These are phyloP conservation scores for Cyberlindnera veronae DNA, from an alignment of 805 yeast species.

Conservation along the genomic window DNA sequence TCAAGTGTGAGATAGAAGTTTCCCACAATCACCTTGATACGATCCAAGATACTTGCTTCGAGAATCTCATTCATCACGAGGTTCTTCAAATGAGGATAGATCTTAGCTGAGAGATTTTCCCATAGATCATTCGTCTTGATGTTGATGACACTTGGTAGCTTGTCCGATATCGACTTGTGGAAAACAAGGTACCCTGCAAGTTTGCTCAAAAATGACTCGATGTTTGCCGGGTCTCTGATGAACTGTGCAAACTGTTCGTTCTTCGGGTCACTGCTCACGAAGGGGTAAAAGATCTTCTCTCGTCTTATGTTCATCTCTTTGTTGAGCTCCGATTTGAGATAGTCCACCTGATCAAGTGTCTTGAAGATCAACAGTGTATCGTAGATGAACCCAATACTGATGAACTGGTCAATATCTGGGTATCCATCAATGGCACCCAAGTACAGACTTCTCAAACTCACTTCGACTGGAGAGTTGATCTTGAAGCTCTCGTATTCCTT, in stretches of 20 bases:
- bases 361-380: conserved; percentile 82
- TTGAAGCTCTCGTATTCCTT: conserved; percentile 51
- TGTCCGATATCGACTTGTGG: conserved; percentile 66
- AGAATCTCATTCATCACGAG: conserved; percentile 41
- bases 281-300: conserved; percentile 65
- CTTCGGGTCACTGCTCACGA: conserved; percentile 42
- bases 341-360: conserved; percentile 62
- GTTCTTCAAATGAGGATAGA: conserved; percentile 54
- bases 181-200: conserved; percentile 74
- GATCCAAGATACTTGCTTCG: conserved; percentile 43
- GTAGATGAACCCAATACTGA: conserved; percentile 70
- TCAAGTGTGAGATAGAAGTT: conserved; percentile 74
- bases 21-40: conserved; percentile 50
- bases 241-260: conserved; percentile 27
- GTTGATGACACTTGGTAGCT: conserved; percentile 58
- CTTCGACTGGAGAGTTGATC: conserved; percentile 84
- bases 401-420: conserved; percentile 31
- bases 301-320: conserved; percentile 71
- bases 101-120: conserved; percentile 60
- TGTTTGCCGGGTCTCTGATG: conserved; percentile 35
- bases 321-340: conserved; percentile 57
- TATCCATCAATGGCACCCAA: conserved; percentile 33
- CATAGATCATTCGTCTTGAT: conserved; percentile 62
- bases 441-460: conserved; percentile 61
- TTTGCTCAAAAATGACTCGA: conserved; percentile 55